Percentiles rank a stretch among this genome's conserved stretches.
phyloP scores from a whole-genome alignment of 2,329 filamentous ascomycete species.

The Colletotrichum cereale region DNA sequence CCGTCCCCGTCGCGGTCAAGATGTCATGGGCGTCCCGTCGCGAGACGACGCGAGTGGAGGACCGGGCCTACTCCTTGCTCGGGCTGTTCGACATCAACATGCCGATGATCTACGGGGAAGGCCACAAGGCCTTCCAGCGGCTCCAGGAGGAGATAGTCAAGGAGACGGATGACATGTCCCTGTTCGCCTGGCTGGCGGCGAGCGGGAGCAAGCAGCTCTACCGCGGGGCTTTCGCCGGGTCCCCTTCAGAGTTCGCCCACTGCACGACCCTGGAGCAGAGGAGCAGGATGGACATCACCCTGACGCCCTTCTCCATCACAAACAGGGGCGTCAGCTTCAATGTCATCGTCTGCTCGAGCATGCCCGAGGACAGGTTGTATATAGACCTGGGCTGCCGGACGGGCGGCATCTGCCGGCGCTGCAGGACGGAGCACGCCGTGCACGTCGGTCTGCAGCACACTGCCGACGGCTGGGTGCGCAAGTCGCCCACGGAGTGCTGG shows the following conservation, averaged over 20 bases:
- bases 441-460: neutral
- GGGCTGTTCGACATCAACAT: conserved; percentile 48
- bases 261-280: neutral
- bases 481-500: neutral
- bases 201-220: neutral
- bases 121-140: conserved; percentile 43
- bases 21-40: conserved; percentile 48
- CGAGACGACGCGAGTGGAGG: conserved; percentile 43
- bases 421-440: neutral
- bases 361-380: neutral
- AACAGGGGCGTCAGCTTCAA: conserved; percentile 17
- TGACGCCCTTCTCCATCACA: neutral
- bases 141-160: conserved; percentile 34
- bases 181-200: conserved; percentile 23
- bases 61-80: conserved; percentile 46
- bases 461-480: conserved; percentile 9
- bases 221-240: conserved; percentile 15
- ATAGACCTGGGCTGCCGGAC: neutral
- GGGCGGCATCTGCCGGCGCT: neutral
- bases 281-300: neutral
- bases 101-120: conserved; percentile 47
- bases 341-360: neutral
- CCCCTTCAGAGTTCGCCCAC: neutral
- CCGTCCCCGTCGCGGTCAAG: conserved; percentile 40
- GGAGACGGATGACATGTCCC: conserved; percentile 10